Evolutionary conservation across 2,329 filamentous ascomycete genomes (phyloP).

Genomic region (Monilinia aucupariae): DNA sequence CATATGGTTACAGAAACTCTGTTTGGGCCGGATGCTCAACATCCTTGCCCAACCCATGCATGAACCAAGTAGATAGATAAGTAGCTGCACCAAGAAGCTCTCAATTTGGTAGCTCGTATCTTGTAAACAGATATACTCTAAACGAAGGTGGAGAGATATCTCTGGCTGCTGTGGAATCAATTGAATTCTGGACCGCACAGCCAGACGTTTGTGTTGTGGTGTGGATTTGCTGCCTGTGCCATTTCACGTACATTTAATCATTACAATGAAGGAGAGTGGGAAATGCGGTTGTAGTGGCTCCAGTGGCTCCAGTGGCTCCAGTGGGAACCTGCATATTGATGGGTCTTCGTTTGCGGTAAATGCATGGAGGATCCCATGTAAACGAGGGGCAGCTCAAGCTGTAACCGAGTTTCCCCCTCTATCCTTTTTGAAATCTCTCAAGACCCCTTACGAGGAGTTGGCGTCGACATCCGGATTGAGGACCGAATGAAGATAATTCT

Average conservation of each 20-base stretch:
- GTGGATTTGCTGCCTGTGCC: not conserved
- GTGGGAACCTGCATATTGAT: not conserved
- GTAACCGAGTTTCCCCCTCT: not conserved
- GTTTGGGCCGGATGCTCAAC: not conserved
- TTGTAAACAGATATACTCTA: not conserved
- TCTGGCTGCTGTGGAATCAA: not conserved
- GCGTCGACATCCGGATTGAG: not conserved
- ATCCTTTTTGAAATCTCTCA: not conserved
- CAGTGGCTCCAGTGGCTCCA: no score
- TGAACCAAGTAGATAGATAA: not conserved
- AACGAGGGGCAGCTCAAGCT: constrained; percentile 3
- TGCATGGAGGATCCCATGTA: not conserved
- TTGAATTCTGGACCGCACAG: not conserved
- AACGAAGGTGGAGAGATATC: not conserved
- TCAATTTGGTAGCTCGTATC: not conserved
- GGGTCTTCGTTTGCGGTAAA: not conserved
- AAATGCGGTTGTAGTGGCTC: not conserved
- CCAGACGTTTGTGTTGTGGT: not conserved
- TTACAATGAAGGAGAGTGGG: not conserved
- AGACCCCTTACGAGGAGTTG: not conserved
- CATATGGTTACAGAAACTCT: constrained; percentile 1
- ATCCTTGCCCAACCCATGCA: constrained; percentile 2
- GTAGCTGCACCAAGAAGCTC: not conserved
- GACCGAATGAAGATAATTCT: not conserved
- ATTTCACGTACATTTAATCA: not conserved